Percentiles rank a stretch among this genome's conserved stretches.
phyloP scores from a whole-genome alignment of 148 eudicot species.

The Silene conica region DNA sequence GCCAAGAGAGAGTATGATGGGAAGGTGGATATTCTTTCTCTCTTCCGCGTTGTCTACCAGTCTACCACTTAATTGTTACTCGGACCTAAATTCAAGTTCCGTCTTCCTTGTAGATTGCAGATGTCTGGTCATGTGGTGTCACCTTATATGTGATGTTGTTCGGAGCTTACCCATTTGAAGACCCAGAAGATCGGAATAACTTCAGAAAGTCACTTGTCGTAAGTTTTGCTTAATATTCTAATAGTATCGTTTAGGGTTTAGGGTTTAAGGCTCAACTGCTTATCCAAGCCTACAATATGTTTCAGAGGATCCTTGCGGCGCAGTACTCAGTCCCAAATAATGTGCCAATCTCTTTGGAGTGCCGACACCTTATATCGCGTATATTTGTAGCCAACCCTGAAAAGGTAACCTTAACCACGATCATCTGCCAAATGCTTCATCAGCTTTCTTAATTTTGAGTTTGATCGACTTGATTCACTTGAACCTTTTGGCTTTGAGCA shows the following conservation, averaged over 20 bases:
- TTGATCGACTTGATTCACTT: constrained; percentile 1
- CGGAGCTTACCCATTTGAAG: constrained; percentile 91
- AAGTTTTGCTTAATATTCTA: constrained; percentile 25
- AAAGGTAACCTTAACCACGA: constrained; percentile 41
- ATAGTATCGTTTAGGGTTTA: too few relatives aligned
- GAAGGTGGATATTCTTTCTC: constrained; percentile 36
- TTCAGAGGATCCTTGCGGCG: constrained; percentile 63
- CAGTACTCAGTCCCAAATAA: constrained; percentile 60
- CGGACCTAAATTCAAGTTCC: constrained; percentile 1
- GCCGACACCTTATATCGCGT: constrained; percentile 64
- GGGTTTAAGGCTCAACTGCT: neutral
- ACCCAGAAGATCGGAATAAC: constrained; percentile 65
- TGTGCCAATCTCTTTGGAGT: constrained; percentile 54
- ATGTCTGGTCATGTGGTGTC: constrained; percentile 99
- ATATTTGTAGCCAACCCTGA: constrained; percentile 72
- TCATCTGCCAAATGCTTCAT: neutral
- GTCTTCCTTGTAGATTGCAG: constrained; percentile 61
- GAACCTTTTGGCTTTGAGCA: constrained; percentile 23
- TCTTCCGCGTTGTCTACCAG: neutral
- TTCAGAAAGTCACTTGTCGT: constrained; percentile 62
- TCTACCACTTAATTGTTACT: neutral
- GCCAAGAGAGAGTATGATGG: constrained; percentile 83
- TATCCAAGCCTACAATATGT: constrained; percentile 1
- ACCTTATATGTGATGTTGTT: constrained; percentile 85
- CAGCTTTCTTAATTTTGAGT: neutral